Conservation (phyloP, 2,329 filamentous ascomycete genomes). For the Penicillium sp. region DNA sequence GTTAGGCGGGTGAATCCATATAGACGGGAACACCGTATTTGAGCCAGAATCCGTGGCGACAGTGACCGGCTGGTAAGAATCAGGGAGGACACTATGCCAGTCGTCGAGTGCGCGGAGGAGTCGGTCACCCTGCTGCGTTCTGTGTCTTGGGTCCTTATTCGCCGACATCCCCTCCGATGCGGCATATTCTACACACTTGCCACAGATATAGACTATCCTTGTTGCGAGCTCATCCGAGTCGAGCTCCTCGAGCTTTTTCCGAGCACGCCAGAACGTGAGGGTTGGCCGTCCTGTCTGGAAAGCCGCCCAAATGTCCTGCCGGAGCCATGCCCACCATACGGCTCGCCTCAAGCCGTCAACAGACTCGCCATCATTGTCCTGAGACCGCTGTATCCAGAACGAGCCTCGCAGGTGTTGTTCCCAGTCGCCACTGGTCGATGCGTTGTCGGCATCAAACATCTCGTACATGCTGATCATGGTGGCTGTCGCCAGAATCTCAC, state of each 20-base stretch:
- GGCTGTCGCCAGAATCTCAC: conserved; percentile 57
- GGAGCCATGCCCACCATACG: conserved; percentile 64
- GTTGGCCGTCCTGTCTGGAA: conserved; percentile 56
- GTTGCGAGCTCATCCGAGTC: conserved; percentile 54
- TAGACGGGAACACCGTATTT: conserved; percentile 32
- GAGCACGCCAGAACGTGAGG: conserved; percentile 57
- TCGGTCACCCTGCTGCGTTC: conserved; percentile 46
- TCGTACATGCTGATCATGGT: conserved; percentile 62
- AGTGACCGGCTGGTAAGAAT: conserved; percentile 41
- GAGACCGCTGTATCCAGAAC: conserved; percentile 62
- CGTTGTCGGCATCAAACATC: conserved; percentile 54
- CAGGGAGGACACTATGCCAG: conserved; percentile 44
- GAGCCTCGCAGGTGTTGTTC: conserved; percentile 61
- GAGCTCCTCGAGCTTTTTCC: conserved; percentile 47
- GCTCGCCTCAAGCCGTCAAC: conserved; percentile 52
- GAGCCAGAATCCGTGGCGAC: conserved; percentile 23
- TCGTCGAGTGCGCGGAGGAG: conserved; percentile 49
- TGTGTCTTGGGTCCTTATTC: conserved; percentile 39
- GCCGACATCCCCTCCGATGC: conserved; percentile 42
- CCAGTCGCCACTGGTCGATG: conserved; percentile 50
- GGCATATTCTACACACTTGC: conserved; percentile 57
- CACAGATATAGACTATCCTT: conserved; percentile 48
- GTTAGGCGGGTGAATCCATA: conserved; percentile 52
- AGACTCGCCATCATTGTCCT: conserved; percentile 58
- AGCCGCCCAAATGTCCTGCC: conserved; percentile 63